Percentiles rank a stretch among this genome's conserved stretches.
Conservation (phyloP, 2,329 filamentous ascomycete species). For the Sphaerulina vaccinii region DNA sequence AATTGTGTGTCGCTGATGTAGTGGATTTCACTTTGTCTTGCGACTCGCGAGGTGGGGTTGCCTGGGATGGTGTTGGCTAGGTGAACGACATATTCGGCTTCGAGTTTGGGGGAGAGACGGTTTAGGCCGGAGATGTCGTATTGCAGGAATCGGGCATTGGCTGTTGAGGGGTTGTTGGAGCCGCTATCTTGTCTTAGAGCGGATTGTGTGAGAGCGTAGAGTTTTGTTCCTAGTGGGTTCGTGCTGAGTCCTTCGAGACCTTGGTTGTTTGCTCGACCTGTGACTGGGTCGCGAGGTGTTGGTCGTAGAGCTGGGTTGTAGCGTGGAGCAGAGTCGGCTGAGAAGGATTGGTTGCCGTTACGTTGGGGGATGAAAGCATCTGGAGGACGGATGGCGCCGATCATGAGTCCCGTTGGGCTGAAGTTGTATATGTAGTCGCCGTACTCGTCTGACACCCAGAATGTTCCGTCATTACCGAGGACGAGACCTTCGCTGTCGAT, state of each 20-base stretch:
- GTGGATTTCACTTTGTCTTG: constrained; percentile 68
- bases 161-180: constrained; percentile 53
- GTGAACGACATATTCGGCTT: constrained; percentile 64
- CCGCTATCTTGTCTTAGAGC: constrained; percentile 64
- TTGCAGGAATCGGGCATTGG: constrained; percentile 61
- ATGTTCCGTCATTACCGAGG: constrained; percentile 58
- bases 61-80: constrained; percentile 50
- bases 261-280: constrained; percentile 69
- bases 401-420: constrained; percentile 56
- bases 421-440: constrained; percentile 66
- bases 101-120: constrained; percentile 29
- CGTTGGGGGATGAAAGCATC: constrained; percentile 63
- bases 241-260: constrained; percentile 70
- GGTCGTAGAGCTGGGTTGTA: constrained; percentile 54
- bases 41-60: constrained; percentile 55
- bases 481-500: constrained; percentile 68
- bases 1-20: constrained; percentile 64
- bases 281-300: constrained; percentile 56
- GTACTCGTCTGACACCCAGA: constrained; percentile 71
- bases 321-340: constrained; percentile 61
- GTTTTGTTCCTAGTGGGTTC: constrained; percentile 60
- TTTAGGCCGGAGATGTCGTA: constrained; percentile 56
- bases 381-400: constrained; percentile 63
- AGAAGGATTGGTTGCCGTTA: constrained; percentile 62
- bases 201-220: constrained; percentile 67